Percentiles rank a stretch among this genome's conserved stretches.
phyloP scores from a whole-genome alignment of 129 eudicot genomes.

The Oenanthe sinensis region DNA sequence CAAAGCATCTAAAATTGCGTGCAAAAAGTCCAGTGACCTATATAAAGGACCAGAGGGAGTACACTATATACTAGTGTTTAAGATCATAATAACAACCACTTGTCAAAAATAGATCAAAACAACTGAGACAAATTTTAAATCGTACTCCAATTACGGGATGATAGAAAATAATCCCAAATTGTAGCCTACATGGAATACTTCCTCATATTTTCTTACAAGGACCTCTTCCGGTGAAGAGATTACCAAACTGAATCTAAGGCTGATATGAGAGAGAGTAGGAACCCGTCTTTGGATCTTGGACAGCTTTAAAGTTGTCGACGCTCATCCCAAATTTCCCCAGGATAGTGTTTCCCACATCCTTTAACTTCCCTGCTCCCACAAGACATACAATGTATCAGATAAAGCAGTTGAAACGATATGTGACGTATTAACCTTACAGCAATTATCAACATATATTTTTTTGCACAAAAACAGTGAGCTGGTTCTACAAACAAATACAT shows the following conservation, averaged over 20 bases:
- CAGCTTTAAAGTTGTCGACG: conserved; percentile 83
- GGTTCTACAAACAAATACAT: too few relatives aligned
- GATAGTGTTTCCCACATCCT: conserved; percentile 80
- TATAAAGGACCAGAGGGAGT: too few relatives aligned
- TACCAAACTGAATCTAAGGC: conserved; percentile 24
- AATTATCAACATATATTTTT: too few relatives aligned
- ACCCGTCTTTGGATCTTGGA: conserved; percentile 88
- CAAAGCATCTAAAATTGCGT: too few relatives aligned
- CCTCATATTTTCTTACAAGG: background rate
- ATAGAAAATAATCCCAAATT: background rate
- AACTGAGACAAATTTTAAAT: background rate
- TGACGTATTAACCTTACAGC: background rate
- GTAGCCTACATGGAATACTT: background rate
- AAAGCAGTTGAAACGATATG: too few relatives aligned
- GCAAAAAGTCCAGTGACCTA: too few relatives aligned
- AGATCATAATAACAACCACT: background rate
- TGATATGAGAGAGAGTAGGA: conserved; percentile 79
- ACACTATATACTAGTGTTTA: background rate
- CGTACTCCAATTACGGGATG: background rate
- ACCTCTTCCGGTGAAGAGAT: background rate
- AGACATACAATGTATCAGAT: background rate
- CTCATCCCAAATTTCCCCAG: conserved; percentile 95
- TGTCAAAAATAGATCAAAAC: background rate
- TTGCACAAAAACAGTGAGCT: too few relatives aligned
- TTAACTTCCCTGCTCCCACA: conserved; percentile 37